Percentiles rank a stretch among this genome's conserved stretches.
Evolutionary conservation across 2,329 filamentous ascomycete genomes (phyloP).

Genomic region (Metarhizium rileyi): DNA sequence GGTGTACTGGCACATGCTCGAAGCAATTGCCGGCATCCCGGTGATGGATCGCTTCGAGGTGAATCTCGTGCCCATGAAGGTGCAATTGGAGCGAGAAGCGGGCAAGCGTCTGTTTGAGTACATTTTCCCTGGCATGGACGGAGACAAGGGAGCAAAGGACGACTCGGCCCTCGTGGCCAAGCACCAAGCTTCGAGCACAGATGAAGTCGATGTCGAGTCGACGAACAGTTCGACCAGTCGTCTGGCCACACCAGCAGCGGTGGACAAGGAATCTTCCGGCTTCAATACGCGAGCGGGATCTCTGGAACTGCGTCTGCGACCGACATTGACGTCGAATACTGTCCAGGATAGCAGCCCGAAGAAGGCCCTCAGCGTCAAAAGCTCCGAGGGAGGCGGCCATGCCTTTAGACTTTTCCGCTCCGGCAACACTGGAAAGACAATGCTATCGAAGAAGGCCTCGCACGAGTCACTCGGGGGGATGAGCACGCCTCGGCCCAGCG

Average conservation of each 20-base stretch:
- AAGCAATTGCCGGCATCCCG: conserved; percentile 93
- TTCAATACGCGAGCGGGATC: conserved; percentile 58
- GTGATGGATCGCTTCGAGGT: conserved; percentile 97
- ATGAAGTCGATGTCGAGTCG: conserved; percentile 40
- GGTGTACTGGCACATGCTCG: conserved; percentile 96
- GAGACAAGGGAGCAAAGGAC: conserved; percentile 42
- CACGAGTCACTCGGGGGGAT: conserved; percentile 43
- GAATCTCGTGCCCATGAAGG: conserved; percentile 81
- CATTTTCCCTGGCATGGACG: conserved; percentile 79
- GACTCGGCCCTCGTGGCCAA: conserved; percentile 51
- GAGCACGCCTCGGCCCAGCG: conserved; percentile 30
- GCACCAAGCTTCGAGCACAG: conserved; percentile 25
- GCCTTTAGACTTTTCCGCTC: conserved; percentile 44
- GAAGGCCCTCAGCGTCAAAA: conserved; percentile 41
- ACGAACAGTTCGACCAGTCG: conserved; percentile 28
- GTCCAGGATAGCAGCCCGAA: conserved; percentile 24
- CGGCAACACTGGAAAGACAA: conserved; percentile 31
- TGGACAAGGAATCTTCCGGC: conserved; percentile 36
- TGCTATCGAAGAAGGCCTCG: conserved; percentile 41
- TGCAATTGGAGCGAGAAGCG: conserved; percentile 87
- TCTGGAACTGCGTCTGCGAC: conserved; percentile 71
- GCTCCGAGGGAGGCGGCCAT: conserved; percentile 30
- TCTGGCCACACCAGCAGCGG: conserved; percentile 24
- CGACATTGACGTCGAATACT: conserved; percentile 60
- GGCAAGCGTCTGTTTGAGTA: conserved; percentile 94